A percentile compares a stretch with the other conserved stretches of the same genome.
These are phyloP conservation scores for Aspergillus sclerotioniger DNA, from an alignment of 495 filamentous ascomycete genomes.

Conservation along the genomic window DNA sequence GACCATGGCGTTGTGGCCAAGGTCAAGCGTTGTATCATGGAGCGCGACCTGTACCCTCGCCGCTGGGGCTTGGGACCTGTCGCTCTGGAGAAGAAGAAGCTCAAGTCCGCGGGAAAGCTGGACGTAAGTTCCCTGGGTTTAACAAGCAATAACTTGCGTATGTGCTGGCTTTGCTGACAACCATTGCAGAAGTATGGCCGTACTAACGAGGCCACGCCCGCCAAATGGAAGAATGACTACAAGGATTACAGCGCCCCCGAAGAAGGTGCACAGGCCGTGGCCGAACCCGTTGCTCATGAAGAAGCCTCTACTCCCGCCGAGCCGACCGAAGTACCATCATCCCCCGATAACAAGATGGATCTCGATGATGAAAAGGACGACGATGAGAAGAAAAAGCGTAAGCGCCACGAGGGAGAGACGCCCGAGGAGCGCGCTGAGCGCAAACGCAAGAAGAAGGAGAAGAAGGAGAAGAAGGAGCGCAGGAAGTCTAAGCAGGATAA, in stretches of 20 bases:
- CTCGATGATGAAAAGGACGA: conserved; percentile 43
- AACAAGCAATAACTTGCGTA: conserved; percentile 1
- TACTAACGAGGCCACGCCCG: conserved; percentile 84
- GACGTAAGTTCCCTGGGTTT: conserved; percentile 56
- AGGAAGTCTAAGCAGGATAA: conserved; percentile 58
- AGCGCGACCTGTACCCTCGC: conserved; percentile 92
- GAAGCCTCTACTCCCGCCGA: conserved; percentile 35
- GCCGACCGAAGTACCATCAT: conserved; percentile 30
- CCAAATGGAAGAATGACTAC: conserved; percentile 86
- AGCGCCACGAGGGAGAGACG: conserved; percentile 79
- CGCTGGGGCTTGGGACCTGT: conserved; percentile 92
- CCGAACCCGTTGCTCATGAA: conserved; percentile 38
- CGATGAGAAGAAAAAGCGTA: conserved; percentile 67
- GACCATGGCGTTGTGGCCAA: conserved; percentile 97
- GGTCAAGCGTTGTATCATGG: conserved; percentile 98
- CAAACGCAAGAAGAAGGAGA: conserved; percentile 73
- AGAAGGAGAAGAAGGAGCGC: conserved; percentile 71
- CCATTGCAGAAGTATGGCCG: conserved; percentile 75
- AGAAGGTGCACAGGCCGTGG: conserved; percentile 39
- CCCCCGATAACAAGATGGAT: conserved; percentile 33
- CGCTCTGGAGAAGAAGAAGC: conserved; percentile 95
- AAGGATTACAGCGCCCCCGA: conserved; percentile 74
- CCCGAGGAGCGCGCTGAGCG: conserved; percentile 71
- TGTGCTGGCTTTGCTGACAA: conserved; percentile 11
- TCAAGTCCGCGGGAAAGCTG: conserved; percentile 95